These are phyloP conservation scores for Verticillium longisporum DNA, from an alignment of 2,329 filamentous ascomycete species.

Conservation along the genomic window DNA sequence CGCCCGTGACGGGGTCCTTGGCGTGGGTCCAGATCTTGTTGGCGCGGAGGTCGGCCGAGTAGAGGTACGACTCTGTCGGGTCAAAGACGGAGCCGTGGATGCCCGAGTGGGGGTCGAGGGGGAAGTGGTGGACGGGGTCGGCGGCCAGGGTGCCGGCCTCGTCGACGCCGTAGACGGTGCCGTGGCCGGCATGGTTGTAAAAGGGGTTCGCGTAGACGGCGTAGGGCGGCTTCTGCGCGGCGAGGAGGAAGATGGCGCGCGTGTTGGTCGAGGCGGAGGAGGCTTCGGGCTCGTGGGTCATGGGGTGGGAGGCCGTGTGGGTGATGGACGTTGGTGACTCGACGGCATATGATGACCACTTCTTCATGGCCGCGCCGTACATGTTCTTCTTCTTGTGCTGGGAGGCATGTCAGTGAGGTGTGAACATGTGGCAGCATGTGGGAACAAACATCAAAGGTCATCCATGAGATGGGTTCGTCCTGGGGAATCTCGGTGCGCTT, in stretches of 20 bases:
- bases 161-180: slow-evolving; percentile 66
- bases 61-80: slow-evolving; percentile 65
- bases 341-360: slow-evolving; percentile 78
- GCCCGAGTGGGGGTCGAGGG: slow-evolving; percentile 61
- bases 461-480: slow-evolving; percentile 88
- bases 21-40: slow-evolving; percentile 83
- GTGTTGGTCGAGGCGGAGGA: slow-evolving; percentile 68
- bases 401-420: neutral
- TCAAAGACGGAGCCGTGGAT: slow-evolving; percentile 83
- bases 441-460: slow-evolving; percentile 74
- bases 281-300: slow-evolving; percentile 67
- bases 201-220: slow-evolving; percentile 87
- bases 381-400: slow-evolving; percentile 78
- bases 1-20: slow-evolving; percentile 41
- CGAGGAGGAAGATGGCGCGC: slow-evolving; percentile 81
- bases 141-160: slow-evolving; percentile 48
- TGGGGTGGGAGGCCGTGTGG: slow-evolving; percentile 67
- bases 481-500: slow-evolving; percentile 76
- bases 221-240: slow-evolving; percentile 70
- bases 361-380: slow-evolving; percentile 89
- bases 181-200: slow-evolving; percentile 76
- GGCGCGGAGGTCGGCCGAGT: slow-evolving; percentile 70
- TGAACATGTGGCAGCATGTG: neutral
- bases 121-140: slow-evolving; percentile 63
- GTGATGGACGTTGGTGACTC: slow-evolving; percentile 68